Evolutionary conservation across 2,329 filamentous ascomycete genomes (phyloP), one percentile per base, ranked within the genome.

Genomic region (Amylocarpus encephaloides): DNA sequence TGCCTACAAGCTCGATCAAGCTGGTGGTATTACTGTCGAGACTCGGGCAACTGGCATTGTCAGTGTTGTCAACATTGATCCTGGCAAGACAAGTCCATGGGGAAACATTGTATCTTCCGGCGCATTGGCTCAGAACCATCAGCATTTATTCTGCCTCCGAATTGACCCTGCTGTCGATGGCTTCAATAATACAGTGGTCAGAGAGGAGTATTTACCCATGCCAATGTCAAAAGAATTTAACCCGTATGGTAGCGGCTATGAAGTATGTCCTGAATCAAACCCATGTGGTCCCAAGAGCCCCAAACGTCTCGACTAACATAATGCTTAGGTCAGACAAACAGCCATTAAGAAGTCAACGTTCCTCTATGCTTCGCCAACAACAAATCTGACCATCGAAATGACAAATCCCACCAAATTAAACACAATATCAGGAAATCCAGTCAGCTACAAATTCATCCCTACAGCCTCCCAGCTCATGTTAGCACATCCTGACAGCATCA

Each of bases 401-500:
- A 79, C 79, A 62, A 95, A 95, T 68, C 83, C 85, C 59, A 83
- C 75, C 68, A 88, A 84, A 65, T 63, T 90, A 13, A 89, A 95
- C 68, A 83, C 86, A 0, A 85, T 90, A 71, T 90, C 84, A 66
- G 82, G 86, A 64, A 93, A 91, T 70, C 87, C 88, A 0, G 82
- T 84, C 0, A 83, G 80, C 39, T 95, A 95, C 66, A 95, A 95
- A 74, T 80, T 95, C 2, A 87, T 94, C 19, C 91, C 86, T 63
- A 75, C 89, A 19, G 88, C 95, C 60, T 85, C 91, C 0, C 86
- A 91, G 0, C 70, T 76, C 0, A 70, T 95, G n/a, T 71, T 95
- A 9, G 89, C 91, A 1, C 92, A 89, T 70, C 79, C 85, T 51
- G 84, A 83, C 6, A 82, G 86, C 1, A 68, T 95, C n/a, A 89